Base-by-base conservation (phyloP, 176 grass and related monocot genomes). In the Eleusine indica region DNA sequence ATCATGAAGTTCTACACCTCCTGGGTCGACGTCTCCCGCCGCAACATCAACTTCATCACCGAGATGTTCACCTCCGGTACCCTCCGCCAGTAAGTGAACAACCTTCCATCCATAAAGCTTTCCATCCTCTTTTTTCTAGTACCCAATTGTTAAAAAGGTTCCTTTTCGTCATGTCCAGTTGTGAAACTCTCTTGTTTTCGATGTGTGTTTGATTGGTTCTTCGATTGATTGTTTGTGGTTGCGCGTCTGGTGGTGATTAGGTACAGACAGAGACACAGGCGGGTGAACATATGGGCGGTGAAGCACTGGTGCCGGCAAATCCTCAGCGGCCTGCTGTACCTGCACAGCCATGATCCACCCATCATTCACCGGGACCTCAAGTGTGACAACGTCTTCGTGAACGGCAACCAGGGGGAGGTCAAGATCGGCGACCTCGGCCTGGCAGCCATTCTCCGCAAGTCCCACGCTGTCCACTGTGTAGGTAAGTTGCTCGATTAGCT, bases 51-150 rank as follows among this genome's bases (percentile, higher is more conserved):
- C 82, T 99, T 99, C 85, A 87, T 99, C 89, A 99, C 96, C 25
- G 96, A 99, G 78, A 94, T 99, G 93, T 99, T 99, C 89, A 94
- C 91, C 49, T 99, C 96, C 32, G 96, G 96, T 74, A 99, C 96
- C 39, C 93, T 99, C 63, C 89, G 93, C 67, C 96, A 96, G 96
- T 98, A 93, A 92, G 77, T 79, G 17, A 44, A 35, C 47, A 37
- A 18, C 47, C 48, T 64, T 71, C 58, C 41, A 16, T 60, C 28
- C 58, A 68, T 58, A 76, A 43, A 49, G 44, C 47, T 18, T 39
- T 7, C 39, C 76, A 80, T 82, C 7, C 66, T 68, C 42, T 49
- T 18, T 64, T 74, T 84, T 88, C 28, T 64, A 25, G 25, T 25
- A 46, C 13, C 57, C 37, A 54, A 12, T 66, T 82, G 37, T n/a